Evolutionary conservation across 2,329 filamentous ascomycete genomes (phyloP), one percentile per base, ranked within the genome.

Genomic region (Thielaviopsis punctulata): DNA sequence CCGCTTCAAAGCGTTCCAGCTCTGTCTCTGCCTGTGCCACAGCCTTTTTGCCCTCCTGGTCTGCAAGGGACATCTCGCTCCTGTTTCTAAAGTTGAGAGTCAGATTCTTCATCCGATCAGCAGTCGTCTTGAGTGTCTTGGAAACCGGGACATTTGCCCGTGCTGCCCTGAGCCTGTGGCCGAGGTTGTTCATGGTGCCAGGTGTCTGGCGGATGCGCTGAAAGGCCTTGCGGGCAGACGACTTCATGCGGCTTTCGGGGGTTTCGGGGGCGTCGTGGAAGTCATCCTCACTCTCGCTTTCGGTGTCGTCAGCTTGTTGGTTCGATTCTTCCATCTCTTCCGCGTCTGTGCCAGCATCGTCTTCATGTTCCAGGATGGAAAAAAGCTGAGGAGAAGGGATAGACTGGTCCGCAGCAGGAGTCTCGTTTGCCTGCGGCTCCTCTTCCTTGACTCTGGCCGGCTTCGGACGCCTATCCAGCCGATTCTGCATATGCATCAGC

Each of bases 381-480:
- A 50, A 43, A 39, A 47, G n/a, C 45, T 19, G 12, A 52, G 45
- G 23, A 48, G 22, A 48, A 48, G 10, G 27, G 52, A 53, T 51
- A 33, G 10, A 39, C n/a, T n/a, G n/a, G n/a, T n/a, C n/a, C n/a
- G n/a, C n/a, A n/a, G n/a, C n/a, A n/a, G n/a, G n/a, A n/a, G n/a
- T n/a, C n/a, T n/a, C 25, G 25, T 27, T 27, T n/a, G 18, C n/a
- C n/a, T 8, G 5, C 2, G n/a, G n/a, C 3, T 19, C 19, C 8
- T 41, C 36, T 19, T 1, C 3, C n/a, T 15, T 5, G 6, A 3
- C 33, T 4, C 33, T 12, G 9, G 13, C 5, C 30, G 13, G 15
- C 33, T 39, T 39, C 10, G n/a, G 13, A 2, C 3, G 3, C 33
- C 3, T n/a, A 4, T 6, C 15, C 33, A 41, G n/a, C n/a, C 4